Conservation (phyloP, 2,329 filamentous ascomycete species). For the Tolypocladium pustulatum region DNA sequence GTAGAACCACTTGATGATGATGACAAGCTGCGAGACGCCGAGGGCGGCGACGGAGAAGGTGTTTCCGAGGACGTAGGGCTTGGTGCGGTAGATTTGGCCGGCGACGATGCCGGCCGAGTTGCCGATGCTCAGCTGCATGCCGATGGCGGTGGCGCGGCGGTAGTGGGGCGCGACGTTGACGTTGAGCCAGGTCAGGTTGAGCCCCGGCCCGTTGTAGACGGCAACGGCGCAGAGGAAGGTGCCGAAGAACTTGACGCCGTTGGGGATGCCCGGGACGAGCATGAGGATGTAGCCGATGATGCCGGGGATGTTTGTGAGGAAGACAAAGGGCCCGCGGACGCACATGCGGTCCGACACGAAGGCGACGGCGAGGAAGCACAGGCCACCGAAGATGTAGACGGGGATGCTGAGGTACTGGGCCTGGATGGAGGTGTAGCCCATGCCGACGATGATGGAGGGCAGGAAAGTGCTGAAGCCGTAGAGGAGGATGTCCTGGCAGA, state of each 20-base stretch:
- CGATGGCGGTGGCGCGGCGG: slow-evolving; percentile 33
- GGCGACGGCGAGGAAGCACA: slow-evolving; percentile 32
- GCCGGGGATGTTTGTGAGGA: slow-evolving; percentile 39
- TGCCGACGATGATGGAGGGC: slow-evolving; percentile 40
- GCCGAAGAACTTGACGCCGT: slow-evolving; percentile 38
- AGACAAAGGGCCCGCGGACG: slow-evolving; percentile 35
- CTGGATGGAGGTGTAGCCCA: slow-evolving; percentile 39
- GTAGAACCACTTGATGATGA: slow-evolving; percentile 30
- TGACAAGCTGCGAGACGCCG: slow-evolving; percentile 21
- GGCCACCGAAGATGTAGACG: slow-evolving; percentile 40
- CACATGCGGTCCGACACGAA: slow-evolving; percentile 33
- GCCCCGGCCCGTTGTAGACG: slow-evolving; percentile 35
- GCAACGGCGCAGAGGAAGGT: slow-evolving; percentile 36
- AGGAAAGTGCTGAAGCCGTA: slow-evolving; percentile 51
- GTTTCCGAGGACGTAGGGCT: slow-evolving; percentile 20
- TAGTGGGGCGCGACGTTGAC: slow-evolving; percentile 35
- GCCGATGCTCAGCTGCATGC: slow-evolving; percentile 32
- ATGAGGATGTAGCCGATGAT: slow-evolving; percentile 39
- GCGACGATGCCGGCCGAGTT: slow-evolving; percentile 35
- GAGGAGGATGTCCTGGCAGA: slow-evolving; percentile 39
- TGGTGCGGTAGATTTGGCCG: slow-evolving; percentile 23
- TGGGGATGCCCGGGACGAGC: slow-evolving; percentile 29
- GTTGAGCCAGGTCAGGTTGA: slow-evolving; percentile 36
- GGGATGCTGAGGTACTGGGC: slow-evolving; percentile 45
- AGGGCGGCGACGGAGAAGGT: slow-evolving; percentile 14